A percentile compares a stretch with the other conserved stretches of the same genome.
Evolutionary conservation across 441 rosid species (phyloP).

Genomic region (Erysimum cheiri): DNA sequence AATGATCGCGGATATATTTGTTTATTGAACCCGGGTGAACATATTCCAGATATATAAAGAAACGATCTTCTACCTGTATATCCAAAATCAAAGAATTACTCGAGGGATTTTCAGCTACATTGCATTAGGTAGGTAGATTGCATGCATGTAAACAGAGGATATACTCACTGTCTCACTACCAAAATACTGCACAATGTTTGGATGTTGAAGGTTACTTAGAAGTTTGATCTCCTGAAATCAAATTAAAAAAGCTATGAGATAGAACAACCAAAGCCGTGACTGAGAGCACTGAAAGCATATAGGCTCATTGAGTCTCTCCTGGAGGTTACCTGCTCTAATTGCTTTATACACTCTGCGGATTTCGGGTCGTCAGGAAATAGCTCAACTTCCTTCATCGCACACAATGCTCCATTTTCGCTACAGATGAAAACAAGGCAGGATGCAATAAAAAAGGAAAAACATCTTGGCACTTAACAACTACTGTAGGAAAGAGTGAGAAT

Average conservation of each 20-base stretch:
- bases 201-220: slow-evolving; percentile 91
- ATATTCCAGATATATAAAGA: slow-evolving; percentile 90
- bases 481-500: neutral
- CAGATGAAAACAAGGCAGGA: slow-evolving; percentile 38
- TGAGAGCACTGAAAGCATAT: neutral
- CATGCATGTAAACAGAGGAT: slow-evolving; percentile 31
- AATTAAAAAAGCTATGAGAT: slow-evolving; percentile 30
- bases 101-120: slow-evolving; percentile 1
- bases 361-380: slow-evolving; percentile 90
- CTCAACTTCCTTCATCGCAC: slow-evolving; percentile 98
- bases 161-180: slow-evolving; percentile 95
- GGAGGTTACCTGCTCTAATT: slow-evolving; percentile 76
- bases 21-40: slow-evolving; percentile 97
- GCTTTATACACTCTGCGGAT: slow-evolving; percentile 82
- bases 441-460: neutral
- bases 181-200: slow-evolving; percentile 95
- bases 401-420: slow-evolving; percentile 92
- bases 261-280: neutral
- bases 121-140: slow-evolving; percentile 4
- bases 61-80: slow-evolving; percentile 75
- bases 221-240: slow-evolving; percentile 84
- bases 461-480: neutral
- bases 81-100: slow-evolving; percentile 22
- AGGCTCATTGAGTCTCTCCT: slow-evolving; percentile 6
- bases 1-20: slow-evolving; percentile 84